phyloP scores from a whole-genome alignment of 148 eudicot genomes.

The Gaultheria prostrata region DNA sequence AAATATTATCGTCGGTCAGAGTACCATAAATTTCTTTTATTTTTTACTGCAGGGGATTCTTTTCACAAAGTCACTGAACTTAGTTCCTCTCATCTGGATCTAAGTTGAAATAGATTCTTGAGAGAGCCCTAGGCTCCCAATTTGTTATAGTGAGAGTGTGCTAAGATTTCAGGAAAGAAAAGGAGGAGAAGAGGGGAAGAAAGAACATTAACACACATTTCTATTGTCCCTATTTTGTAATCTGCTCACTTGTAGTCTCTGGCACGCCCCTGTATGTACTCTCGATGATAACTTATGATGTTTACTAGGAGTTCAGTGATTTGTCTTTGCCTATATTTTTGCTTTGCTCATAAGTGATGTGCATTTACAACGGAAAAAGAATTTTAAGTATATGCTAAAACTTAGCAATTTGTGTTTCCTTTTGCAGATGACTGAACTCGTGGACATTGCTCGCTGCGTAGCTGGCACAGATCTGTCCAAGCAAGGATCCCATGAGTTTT shows the following conservation, averaged over 20 bases:
- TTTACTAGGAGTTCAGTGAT: neutral
- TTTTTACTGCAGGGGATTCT: slow-evolving; percentile 38
- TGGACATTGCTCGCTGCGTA: slow-evolving; percentile 50
- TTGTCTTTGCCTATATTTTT: neutral
- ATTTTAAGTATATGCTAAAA: neutral
- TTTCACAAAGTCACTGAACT: slow-evolving; percentile 22
- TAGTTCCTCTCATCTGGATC: slow-evolving; percentile 34
- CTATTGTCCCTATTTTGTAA: neutral
- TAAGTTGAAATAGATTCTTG: slow-evolving; percentile 67
- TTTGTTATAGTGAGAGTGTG: neutral
- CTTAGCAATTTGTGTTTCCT: neutral
- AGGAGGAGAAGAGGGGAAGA: neutral
- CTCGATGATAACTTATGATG: neutral
- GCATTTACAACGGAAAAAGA: no score
- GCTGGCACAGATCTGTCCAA: slow-evolving; percentile 45
- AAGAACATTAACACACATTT: neutral
- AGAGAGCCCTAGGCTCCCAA: slow-evolving; percentile 20
- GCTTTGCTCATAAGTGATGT: neutral
- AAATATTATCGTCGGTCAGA: neutral
- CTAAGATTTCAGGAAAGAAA: neutral
- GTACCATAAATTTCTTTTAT: neutral
- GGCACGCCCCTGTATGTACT: neutral
- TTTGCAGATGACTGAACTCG: slow-evolving; percentile 52
- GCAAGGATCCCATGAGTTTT: slow-evolving; percentile 44
- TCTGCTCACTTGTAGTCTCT: neutral